Evolutionary conservation across 768 basidiomycete genomes (phyloP).

Genomic region (Arthromyces matolae): DNA sequence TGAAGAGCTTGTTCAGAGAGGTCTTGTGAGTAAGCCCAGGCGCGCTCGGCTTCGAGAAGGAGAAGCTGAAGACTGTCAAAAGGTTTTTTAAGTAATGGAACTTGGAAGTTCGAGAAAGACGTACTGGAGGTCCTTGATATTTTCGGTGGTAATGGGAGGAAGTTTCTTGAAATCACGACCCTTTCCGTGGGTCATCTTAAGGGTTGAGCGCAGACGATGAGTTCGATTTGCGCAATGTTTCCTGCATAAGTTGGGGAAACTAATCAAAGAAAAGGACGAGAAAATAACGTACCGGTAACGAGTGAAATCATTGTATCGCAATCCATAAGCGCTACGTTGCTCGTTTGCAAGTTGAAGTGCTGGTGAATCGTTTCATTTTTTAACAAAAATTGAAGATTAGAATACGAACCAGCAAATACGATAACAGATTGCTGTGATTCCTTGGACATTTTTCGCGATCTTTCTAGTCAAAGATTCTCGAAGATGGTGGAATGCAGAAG

Average conservation of each 20-base stretch:
- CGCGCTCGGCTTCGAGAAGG: constrained; percentile 87
- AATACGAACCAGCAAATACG: constrained; percentile 35
- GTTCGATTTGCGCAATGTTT: constrained; percentile 92
- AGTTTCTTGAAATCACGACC: constrained; percentile 88
- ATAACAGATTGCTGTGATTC: constrained; percentile 20
- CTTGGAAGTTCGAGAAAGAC: constrained; percentile 19
- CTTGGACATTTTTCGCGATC: constrained; percentile 26
- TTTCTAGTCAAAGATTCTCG: constrained; percentile 10
- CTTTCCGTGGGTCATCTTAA: constrained; percentile 85
- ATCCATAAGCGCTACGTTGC: constrained; percentile 86
- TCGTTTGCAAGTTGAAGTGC: constrained; percentile 83
- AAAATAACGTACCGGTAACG: constrained; percentile 70
- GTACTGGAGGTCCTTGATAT: constrained; percentile 82
- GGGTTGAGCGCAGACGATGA: constrained; percentile 77
- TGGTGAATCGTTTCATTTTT: constrained; percentile 24
- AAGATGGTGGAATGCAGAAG: constrained; percentile 10
- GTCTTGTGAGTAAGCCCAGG: constrained; percentile 88
- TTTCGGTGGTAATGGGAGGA: constrained; percentile 62
- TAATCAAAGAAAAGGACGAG: background rate
- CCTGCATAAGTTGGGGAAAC: constrained; percentile 35
- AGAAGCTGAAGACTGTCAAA: constrained; percentile 68
- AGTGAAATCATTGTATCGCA: constrained; percentile 84
- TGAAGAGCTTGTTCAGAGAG: constrained; percentile 51
- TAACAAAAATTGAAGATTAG: background rate
- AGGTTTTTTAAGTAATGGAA: constrained; percentile 5